Percentiles rank a stretch among this genome's conserved stretches.
Evolutionary conservation across 139 green algal genomes (phyloP).

Genomic region (Chlamydomonas eustigma): DNA sequence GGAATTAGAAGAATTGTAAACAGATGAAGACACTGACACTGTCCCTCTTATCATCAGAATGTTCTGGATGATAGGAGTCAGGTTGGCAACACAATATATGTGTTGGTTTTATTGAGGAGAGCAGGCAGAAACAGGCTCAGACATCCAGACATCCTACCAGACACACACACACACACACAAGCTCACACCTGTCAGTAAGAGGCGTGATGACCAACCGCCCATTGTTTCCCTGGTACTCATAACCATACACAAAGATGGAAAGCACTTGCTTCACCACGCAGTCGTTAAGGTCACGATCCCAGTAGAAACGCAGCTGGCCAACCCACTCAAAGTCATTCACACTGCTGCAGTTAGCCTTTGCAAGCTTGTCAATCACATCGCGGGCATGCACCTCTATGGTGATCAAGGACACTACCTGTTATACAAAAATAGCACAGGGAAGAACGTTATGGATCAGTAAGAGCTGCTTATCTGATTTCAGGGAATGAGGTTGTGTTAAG

Average conservation of each 20-base stretch:
- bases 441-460: no score
- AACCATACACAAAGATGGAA: conserved; percentile 72
- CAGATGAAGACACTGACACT: no score
- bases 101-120: no score
- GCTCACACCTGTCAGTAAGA: conserved; percentile 44
- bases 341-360: conserved; percentile 51
- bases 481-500: no score
- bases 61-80: no score
- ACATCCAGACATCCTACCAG: background rate
- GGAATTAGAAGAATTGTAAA: no score
- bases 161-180: background rate
- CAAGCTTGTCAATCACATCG: conserved; percentile 81
- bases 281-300: conserved; percentile 74
- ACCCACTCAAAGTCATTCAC: conserved; percentile 74
- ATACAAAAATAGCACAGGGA: no score
- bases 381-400: conserved; percentile 80
- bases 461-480: no score
- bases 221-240: conserved; percentile 76
- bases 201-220: conserved; percentile 63
- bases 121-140: background rate
- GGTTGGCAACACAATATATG: no score
- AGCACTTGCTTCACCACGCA: conserved; percentile 79
- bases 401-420: conserved; percentile 55
- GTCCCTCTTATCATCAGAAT: no score
- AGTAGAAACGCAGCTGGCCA: conserved; percentile 80